Evolutionary conservation across 176 grass and related monocot genomes (phyloP).

Genomic region (Carex parvula): DNA sequence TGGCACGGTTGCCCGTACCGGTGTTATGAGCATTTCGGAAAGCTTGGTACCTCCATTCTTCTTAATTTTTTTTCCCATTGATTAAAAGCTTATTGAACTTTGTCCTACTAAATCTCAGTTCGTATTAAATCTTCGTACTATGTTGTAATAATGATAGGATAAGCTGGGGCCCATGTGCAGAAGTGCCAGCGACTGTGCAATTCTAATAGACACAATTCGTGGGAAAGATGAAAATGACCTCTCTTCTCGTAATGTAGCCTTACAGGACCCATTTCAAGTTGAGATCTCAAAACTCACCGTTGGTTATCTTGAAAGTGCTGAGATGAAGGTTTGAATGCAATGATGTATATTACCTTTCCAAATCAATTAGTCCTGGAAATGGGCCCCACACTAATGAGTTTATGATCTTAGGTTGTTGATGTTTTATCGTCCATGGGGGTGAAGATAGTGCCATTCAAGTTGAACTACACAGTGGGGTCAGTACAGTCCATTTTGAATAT

Average conservation of each 20-base stretch:
- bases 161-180: slow-evolving; percentile 96
- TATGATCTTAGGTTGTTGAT: slow-evolving; percentile 47
- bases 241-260: slow-evolving; percentile 56
- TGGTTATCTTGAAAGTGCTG: slow-evolving; percentile 81
- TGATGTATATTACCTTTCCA: background rate
- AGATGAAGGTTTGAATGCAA: slow-evolving; percentile 57
- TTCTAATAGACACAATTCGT: slow-evolving; percentile 65
- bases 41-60: slow-evolving; percentile 57
- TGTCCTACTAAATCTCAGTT: background rate
- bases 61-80: background rate
- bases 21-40: slow-evolving; percentile 90
- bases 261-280: slow-evolving; percentile 80
- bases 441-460: slow-evolving; percentile 77
- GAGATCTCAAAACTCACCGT: slow-evolving; percentile 70
- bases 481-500: slow-evolving; percentile 81
- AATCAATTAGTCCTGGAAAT: background rate
- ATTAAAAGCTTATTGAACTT: background rate
- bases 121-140: background rate
- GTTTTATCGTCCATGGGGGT: slow-evolving; percentile 63
- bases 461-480: slow-evolving; percentile 67
- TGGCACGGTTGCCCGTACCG: slow-evolving; percentile 66
- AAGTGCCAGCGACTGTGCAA: slow-evolving; percentile 69
- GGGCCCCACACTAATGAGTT: background rate
- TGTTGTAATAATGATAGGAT: slow-evolving; percentile 44
- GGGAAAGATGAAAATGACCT: slow-evolving; percentile 55